A percentile compares a stretch with the other conserved stretches of the same genome.
Conservation (phyloP, 2,329 filamentous ascomycete genomes). For the Talaromyces funiculosus region DNA sequence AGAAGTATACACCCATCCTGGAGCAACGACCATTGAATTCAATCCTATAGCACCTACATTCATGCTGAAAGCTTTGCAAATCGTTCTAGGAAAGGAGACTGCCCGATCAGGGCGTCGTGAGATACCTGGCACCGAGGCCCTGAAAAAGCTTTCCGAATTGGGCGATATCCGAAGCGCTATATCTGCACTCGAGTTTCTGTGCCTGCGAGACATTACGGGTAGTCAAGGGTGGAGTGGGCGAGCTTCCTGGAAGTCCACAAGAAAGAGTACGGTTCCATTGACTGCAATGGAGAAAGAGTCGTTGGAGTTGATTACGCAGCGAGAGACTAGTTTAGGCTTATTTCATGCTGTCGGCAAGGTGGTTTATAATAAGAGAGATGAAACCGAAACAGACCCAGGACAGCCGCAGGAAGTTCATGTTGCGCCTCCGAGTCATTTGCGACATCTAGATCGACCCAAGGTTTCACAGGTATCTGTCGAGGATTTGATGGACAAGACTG, state of each 20-base stretch:
- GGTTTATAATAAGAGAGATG: constrained; percentile 86
- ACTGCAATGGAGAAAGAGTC: constrained; percentile 75
- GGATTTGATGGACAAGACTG: constrained; percentile 81
- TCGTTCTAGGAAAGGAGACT: constrained; percentile 79
- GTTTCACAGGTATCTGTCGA: constrained; percentile 64
- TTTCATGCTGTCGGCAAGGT: constrained; percentile 96
- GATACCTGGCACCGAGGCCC: constrained; percentile 70
- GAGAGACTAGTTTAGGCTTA: constrained; percentile 84
- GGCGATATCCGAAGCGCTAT: constrained; percentile 92
- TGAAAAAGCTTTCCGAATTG: constrained; percentile 74
- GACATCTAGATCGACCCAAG: constrained; percentile 54
- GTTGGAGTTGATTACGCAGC: constrained; percentile 72
- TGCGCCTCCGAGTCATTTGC: constrained; percentile 55
- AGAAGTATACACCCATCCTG: constrained; percentile 75
- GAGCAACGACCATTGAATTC: constrained; percentile 78
- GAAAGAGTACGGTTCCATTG: constrained; percentile 45
- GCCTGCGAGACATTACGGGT: constrained; percentile 70
- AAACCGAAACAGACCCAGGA: constrained; percentile 45
- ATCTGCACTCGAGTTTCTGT: constrained; percentile 86
- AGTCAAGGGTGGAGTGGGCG: constrained; percentile 70
- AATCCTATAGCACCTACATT: constrained; percentile 85
- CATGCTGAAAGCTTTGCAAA: constrained; percentile 74
- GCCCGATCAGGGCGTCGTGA: constrained; percentile 67
- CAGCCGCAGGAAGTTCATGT: constrained; percentile 44
- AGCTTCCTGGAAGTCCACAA: constrained; percentile 63